phyloP scores from a whole-genome alignment of 371 early-diverging fungal genomes.

The Blakeslea trispora region DNA sequence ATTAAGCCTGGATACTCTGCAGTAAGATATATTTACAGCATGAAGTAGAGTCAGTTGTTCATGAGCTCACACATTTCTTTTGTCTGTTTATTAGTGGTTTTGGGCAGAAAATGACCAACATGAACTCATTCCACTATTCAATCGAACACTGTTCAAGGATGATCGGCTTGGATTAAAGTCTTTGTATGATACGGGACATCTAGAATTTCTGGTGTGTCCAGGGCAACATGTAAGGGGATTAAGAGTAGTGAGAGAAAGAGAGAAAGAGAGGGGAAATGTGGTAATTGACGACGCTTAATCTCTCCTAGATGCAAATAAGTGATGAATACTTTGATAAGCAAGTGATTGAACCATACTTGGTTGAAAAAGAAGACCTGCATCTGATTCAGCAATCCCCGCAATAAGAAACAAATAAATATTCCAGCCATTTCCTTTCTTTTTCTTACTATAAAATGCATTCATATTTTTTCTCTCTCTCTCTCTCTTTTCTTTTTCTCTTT shows the following conservation, averaged over 20 bases:
- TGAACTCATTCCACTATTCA: constrained; percentile 51
- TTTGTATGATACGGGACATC: constrained; percentile 54
- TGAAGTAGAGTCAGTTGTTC: no score
- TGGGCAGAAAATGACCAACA: constrained; percentile 62
- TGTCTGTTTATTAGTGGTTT: constrained; percentile 68
- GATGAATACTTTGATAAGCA: constrained; percentile 52
- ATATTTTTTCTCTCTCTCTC: constrained; percentile 10
- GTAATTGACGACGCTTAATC: constrained; percentile 17
- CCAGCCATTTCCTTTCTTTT: constrained; percentile 4
- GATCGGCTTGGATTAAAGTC: constrained; percentile 74
- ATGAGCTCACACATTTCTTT: background rate
- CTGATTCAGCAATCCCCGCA: constrained; percentile 13
- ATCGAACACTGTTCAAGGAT: constrained; percentile 63
- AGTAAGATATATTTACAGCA: constrained; percentile 42
- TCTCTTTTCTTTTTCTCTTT: constrained; percentile 9
- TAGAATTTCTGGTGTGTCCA: constrained; percentile 64
- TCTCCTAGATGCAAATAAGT: constrained; percentile 58
- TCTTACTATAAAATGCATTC: background rate
- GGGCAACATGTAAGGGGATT: constrained; percentile 69
- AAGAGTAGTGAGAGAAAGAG: background rate
- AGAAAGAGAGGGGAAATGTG: background rate
- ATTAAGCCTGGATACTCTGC: constrained; percentile 79
- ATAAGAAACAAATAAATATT: background rate
- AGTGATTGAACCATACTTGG: constrained; percentile 55
- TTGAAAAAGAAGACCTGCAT: constrained; percentile 16